Conservation (phyloP, 2,329 filamentous ascomycete genomes). For the Aspergillus ibericus region DNA sequence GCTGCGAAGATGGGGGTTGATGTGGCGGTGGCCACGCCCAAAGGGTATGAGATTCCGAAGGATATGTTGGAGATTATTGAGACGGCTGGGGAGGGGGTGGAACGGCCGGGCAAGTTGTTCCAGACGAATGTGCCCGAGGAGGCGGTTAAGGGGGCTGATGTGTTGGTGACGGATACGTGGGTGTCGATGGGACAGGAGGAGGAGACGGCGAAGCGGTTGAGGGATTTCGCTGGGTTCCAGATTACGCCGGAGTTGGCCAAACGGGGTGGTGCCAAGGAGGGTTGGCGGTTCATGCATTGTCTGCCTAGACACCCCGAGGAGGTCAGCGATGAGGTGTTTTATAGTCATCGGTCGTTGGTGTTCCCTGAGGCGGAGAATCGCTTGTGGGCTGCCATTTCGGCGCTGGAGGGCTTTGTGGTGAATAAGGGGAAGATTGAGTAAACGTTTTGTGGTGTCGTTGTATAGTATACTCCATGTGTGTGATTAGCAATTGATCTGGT, state of each 20-base stretch:
- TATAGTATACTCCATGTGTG: not conserved
- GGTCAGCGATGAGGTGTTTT: slow-evolving; percentile 93
- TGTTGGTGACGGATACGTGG: slow-evolving; percentile 97
- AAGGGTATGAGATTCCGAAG: slow-evolving; percentile 77
- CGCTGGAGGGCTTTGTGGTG: slow-evolving; percentile 86
- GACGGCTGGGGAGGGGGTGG: slow-evolving; percentile 58
- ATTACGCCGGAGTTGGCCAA: slow-evolving; percentile 83
- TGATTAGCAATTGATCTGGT: no score
- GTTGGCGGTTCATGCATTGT: slow-evolving; percentile 99
- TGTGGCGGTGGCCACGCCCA: slow-evolving; percentile 81
- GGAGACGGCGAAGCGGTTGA: slow-evolving; percentile 73
- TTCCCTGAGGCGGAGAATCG: slow-evolving; percentile 95
- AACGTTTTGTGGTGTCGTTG: not conserved
- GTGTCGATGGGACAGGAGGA: slow-evolving; percentile 96
- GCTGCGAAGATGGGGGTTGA: slow-evolving; percentile 85
- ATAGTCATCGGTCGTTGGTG: slow-evolving; percentile 78
- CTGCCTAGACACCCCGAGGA: slow-evolving; percentile 89
- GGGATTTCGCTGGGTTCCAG: slow-evolving; percentile 86
- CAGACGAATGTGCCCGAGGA: slow-evolving; percentile 83
- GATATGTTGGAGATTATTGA: slow-evolving; percentile 72
- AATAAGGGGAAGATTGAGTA: slow-evolving; percentile 76
- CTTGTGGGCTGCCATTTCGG: slow-evolving; percentile 85
- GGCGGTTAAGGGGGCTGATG: slow-evolving; percentile 78
- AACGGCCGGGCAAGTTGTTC: slow-evolving; percentile 63
- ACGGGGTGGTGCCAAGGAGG: slow-evolving; percentile 78